phyloP scores from a whole-genome alignment of 208 protist species.

The Trypanosoma conorhini region DNA sequence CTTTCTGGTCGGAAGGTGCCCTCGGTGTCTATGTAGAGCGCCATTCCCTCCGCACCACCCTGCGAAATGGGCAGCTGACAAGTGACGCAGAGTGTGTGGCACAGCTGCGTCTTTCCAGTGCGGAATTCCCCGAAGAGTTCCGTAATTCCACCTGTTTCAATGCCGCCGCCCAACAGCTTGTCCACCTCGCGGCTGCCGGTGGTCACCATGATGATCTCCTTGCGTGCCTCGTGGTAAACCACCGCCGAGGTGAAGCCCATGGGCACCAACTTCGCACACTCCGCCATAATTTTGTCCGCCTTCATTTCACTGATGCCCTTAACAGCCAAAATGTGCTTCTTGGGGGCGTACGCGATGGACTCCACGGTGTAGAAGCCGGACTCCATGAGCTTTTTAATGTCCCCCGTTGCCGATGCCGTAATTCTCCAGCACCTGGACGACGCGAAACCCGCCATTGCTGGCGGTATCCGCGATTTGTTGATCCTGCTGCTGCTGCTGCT shows the following conservation, averaged over 20 bases:
- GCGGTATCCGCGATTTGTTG: slow-evolving; percentile 42
- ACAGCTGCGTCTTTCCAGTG: slow-evolving; percentile 99
- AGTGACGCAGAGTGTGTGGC: slow-evolving; percentile 99
- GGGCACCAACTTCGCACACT: slow-evolving; percentile 95
- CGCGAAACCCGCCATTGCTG: slow-evolving; percentile 61
- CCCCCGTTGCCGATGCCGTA: slow-evolving; percentile 93
- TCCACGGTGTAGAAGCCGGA: slow-evolving; percentile 97
- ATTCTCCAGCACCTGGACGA: slow-evolving; percentile 92
- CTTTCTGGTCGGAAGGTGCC: slow-evolving; percentile 99
- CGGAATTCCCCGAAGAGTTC: slow-evolving; percentile 99
- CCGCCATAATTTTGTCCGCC: slow-evolving; percentile 97
- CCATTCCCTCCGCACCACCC: slow-evolving; percentile 98
- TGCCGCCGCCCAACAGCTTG: slow-evolving; percentile 96
- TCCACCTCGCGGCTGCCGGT: slow-evolving; percentile 99
- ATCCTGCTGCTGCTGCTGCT: slow-evolving; percentile 21
- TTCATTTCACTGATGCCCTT: slow-evolving; percentile 99
- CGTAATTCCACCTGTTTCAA: slow-evolving; percentile 99
- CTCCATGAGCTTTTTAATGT: slow-evolving; percentile 98
- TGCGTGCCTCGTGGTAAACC: slow-evolving; percentile 94
- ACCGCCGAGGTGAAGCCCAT: slow-evolving; percentile 98
- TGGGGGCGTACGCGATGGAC: slow-evolving; percentile 96
- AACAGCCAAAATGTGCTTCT: slow-evolving; percentile 95
- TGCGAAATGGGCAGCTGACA: slow-evolving; percentile 96
- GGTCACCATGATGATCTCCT: slow-evolving; percentile 97
- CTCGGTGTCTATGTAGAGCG: slow-evolving; percentile 99